These are phyloP conservation scores for Pleodorina starrii DNA, from an alignment of 139 green algal genomes.

Conservation along the genomic window DNA sequence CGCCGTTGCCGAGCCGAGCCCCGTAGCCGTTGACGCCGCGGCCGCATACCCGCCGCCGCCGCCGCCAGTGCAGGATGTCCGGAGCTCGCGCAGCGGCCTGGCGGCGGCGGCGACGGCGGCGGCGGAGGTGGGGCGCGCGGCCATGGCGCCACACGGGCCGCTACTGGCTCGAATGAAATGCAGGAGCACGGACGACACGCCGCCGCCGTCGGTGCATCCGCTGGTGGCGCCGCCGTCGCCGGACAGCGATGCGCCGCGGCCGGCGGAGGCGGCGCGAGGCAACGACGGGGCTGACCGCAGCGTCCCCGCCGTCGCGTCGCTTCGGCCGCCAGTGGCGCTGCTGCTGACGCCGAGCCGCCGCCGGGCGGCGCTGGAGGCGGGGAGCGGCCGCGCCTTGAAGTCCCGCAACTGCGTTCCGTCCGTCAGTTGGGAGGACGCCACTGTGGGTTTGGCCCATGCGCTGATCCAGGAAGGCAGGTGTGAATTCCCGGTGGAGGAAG, in stretches of 20 bases:
- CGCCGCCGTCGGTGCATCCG: background rate
- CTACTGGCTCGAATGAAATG: slow-evolving; percentile 12
- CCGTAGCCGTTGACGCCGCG: background rate
- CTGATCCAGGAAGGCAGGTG: slow-evolving; percentile 5
- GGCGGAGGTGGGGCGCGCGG: background rate
- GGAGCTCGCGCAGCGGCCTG: background rate
- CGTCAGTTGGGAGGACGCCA: background rate
- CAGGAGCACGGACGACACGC: background rate
- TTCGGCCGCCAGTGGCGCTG: background rate
- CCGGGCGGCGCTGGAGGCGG: slow-evolving; percentile 61
- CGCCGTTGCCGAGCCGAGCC: background rate
- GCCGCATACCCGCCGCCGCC: background rate
- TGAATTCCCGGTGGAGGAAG: background rate
- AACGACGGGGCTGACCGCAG: background rate
- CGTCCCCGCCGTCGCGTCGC: background rate
- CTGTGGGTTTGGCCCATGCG: slow-evolving; percentile 12
- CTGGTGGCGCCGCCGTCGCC: background rate
- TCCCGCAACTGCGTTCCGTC: background rate
- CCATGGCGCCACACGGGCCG: background rate
- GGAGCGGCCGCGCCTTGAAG: background rate
- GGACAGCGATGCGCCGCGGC: background rate
- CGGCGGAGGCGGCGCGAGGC: background rate
- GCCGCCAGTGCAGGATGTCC: background rate
- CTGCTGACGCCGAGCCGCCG: background rate
- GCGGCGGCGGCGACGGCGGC: background rate